Evolutionary conservation across 2,329 filamentous ascomycete genomes (phyloP), one percentile per base, ranked within the genome.

Genomic region (Phialocephala subalpina): DNA sequence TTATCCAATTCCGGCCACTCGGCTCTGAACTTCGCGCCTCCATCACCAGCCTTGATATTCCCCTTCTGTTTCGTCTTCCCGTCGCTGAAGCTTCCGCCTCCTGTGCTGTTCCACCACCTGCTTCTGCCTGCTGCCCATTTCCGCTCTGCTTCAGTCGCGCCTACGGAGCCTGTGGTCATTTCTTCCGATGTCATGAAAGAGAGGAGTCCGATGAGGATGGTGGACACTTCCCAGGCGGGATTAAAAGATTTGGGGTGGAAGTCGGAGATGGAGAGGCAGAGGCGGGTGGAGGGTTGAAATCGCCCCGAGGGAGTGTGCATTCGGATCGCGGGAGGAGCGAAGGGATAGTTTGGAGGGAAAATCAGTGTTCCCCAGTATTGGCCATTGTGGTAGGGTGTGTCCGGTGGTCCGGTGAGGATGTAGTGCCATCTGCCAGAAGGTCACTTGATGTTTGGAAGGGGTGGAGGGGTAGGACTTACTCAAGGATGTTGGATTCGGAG

Each of bases 111-210:
- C 94, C 94, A 98, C 96, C 96, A 99, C 62, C 92, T 84, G 18
- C 93, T 92, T 68, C 92, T 86, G 27, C 86, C 84, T 0, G 96
- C 94, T 58, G 94, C 88, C 73, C 90, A 86, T 77, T 88, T 91
- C 67, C 95, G 88, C 82, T 98, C 94, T 3, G 86, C 83, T 58
- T 92, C 87, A 0, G 88, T 91, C 20, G 90, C 92, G 6, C 90
- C 90, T 35, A 99, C 88, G 35, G 91, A 94, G 1, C 96, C 96
- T 0, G 96, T 98, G 0, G 96, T 99, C 92, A 98, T 97, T 82
- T 99, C 96, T 77, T 99, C 95, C 71, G 92, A 93, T 2, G 95
- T 98, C 96, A 99, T 99, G 80, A 99, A 99, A 45, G 92, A 97
- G 69, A 98, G 83, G 33, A 99, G 86, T 11, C 96, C 96, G 63